These are phyloP conservation scores for Didymella keratinophila DNA, from an alignment of 2,329 filamentous ascomycete genomes.

Conservation along the genomic window DNA sequence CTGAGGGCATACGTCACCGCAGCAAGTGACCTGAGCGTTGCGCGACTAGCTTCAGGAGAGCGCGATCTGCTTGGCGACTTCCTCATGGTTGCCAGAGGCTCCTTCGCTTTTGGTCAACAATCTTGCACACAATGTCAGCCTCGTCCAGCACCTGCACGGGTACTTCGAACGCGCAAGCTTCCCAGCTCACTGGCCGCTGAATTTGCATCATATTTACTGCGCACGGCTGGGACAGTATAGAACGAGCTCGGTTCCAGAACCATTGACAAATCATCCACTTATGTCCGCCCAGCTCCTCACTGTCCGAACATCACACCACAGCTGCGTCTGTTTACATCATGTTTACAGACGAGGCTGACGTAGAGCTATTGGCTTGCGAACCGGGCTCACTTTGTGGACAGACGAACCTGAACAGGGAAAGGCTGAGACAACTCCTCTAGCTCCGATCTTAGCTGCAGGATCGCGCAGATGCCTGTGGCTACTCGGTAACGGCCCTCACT, in stretches of 20 bases:
- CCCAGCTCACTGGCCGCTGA: not conserved
- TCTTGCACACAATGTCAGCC: not conserved
- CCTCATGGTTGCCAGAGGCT: not conserved
- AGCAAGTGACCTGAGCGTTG: not conserved
- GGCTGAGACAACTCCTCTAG: constrained; percentile 2
- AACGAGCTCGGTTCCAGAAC: not conserved
- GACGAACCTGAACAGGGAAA: constrained; percentile 7
- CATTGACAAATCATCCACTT: not conserved
- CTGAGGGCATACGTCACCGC: not conserved
- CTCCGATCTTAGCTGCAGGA: constrained; percentile 21
- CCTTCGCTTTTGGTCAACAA: not conserved
- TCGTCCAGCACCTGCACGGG: not conserved
- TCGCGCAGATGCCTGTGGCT: constrained; percentile 15
- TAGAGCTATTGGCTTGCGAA: constrained; percentile 1
- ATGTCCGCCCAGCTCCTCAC: not conserved
- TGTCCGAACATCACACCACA: constrained; percentile 5
- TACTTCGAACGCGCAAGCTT: not conserved
- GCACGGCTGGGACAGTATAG: not conserved
- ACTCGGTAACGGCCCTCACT: constrained; percentile 10
- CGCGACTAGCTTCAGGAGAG: not conserved
- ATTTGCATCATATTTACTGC: constrained; percentile 4
- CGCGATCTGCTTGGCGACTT: not conserved
- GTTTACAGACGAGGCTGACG: constrained; percentile 10
- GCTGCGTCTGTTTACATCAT: constrained; percentile 13
- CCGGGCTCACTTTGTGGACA: not conserved